Evolutionary conservation across 345 rosid genomes (phyloP), one percentile per base, ranked within the genome.

Genomic region (Limnanthes douglasii): DNA sequence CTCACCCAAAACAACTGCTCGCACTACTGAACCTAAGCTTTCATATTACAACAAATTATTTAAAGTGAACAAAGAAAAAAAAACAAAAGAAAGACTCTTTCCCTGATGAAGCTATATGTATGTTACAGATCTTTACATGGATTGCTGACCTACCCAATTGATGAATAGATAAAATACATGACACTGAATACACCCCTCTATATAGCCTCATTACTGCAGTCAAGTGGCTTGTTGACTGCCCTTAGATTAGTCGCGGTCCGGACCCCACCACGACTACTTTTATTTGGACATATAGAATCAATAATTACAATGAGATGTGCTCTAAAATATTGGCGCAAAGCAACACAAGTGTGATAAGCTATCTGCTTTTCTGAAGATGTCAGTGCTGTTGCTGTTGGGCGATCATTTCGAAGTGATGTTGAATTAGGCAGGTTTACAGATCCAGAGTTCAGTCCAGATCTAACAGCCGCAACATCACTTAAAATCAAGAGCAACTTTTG

Each of bases 241-340:
- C 98, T 77, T 24, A 65, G 41, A 69, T 68, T 72, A 21, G 96
- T 78, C 53, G 61, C 51, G 52, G 56, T 84, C 34, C 95, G 68
- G 18, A 60, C 73, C 31, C 66, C 81, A 53, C 72, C 65, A 26
- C 98, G 70, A 51, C 60, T 70, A 56, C 60, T 75, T 75, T 75
- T 80, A 51, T 56, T 68, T 34, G 98, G 98, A 11, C 98, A 94
- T 28, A 84, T 70, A 9, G 95, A 74, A 53, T 90, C 98, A 33
- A 79, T 66, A 46, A 90, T 79, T 61, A 84, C 60, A 37, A 90
- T 76, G 35, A 90, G 77, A 67, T 84, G 98, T 39, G 96, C 94
- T 62, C 98, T 70, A 55, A 90, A 84, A 62, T 90, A 90, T 48
- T 90, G 98, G 50, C 95, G 84, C 69, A 90, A 56, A 45, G 98